Evolutionary conservation across 1,284 basidiomycete species (phyloP), one percentile per base, ranked within the genome.

Genomic region (Rhodotorula sp.): DNA sequence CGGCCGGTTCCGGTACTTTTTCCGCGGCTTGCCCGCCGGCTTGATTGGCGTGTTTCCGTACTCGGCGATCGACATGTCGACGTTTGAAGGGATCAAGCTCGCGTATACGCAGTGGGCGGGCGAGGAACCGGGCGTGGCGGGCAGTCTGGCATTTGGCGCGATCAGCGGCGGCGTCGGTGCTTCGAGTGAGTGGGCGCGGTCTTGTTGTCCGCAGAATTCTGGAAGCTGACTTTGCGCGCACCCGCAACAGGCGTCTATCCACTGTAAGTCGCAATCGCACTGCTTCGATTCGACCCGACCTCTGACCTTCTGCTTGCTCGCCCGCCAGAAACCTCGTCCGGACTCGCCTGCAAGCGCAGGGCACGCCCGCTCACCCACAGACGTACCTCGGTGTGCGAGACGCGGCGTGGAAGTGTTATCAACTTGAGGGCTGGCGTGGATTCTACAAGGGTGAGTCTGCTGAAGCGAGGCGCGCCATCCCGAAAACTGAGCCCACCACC

Each of bases 341-440:
- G 43, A 99, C 97, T 16, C 88, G 96, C 62, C 81, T 99, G 70
- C 97, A 99, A 83, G 97, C 97, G 3, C 94, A 93, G 1, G 97
- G 97, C 2, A 95, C 92, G 1, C 88, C 91, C 0, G 92, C 93
- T 1, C 94, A 97, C 80, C 93, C 93, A 3, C 90, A 94, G 76
- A 85, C 84, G 23, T 99, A 99, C 82, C 87, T 86, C 5, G 94
- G 95, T 34, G 90, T 96, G 71, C 83, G 86, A 82, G 97, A 99
- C 80, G 97, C 97, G 10, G 86, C 87, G 10, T 81, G 84, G 58
- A 90, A 90, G 80, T 98, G 96, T 29, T 91, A 91, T 81, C 84
- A 86, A 62, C 86, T 87, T 29, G 96, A 98, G 80, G 96, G 96
- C 0, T 91, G 93, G 89, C 86, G 89, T 74, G 96, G 96, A 3